Evolutionary conservation across 2,329 filamentous ascomycete genomes (phyloP).

Genomic region (Malbranchea cinnamomea): DNA sequence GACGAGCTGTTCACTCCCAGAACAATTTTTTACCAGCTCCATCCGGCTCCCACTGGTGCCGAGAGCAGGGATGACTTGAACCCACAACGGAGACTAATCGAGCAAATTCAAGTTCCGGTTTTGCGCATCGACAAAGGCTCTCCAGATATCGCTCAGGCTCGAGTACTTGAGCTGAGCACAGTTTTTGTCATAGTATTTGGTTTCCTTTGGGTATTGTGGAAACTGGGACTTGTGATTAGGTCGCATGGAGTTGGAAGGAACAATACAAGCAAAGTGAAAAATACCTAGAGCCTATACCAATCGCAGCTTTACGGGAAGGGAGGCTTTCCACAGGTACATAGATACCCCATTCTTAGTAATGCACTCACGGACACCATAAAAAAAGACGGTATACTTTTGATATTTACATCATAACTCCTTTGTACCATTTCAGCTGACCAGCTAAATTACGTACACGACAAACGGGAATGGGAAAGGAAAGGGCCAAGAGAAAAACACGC

Average conservation of each 20-base stretch:
- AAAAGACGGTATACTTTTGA: too few relatives aligned
- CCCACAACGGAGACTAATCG: constrained; percentile 29
- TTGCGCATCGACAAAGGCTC: constrained; percentile 37
- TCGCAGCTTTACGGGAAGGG: too few relatives aligned
- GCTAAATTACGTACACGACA: too few relatives aligned
- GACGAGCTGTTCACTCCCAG: constrained; percentile 61
- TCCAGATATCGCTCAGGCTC: constrained; percentile 24
- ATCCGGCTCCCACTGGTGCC: constrained; percentile 30
- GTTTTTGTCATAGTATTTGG: constrained; percentile 45
- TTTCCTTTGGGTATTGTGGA: constrained; percentile 56
- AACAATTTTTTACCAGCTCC: constrained; percentile 72
- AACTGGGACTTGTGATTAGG: constrained; percentile 27
- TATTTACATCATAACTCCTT: too few relatives aligned
- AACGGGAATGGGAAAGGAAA: too few relatives aligned
- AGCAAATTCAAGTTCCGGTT: constrained; percentile 49
- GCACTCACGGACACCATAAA: too few relatives aligned
- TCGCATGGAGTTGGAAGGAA: constrained; percentile 12
- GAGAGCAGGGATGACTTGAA: constrained; percentile 2
- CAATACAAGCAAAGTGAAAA: constrained; percentile 4
- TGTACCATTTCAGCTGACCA: too few relatives aligned
- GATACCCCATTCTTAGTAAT: too few relatives aligned
- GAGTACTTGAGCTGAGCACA: constrained; percentile 39
- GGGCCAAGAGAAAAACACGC: too few relatives aligned
- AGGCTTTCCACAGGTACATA: too few relatives aligned
- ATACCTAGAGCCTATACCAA: constrained; percentile 10